phyloP scores from a whole-genome alignment of 2,329 filamentous ascomycete species.

The Colletotrichum camelliae region DNA sequence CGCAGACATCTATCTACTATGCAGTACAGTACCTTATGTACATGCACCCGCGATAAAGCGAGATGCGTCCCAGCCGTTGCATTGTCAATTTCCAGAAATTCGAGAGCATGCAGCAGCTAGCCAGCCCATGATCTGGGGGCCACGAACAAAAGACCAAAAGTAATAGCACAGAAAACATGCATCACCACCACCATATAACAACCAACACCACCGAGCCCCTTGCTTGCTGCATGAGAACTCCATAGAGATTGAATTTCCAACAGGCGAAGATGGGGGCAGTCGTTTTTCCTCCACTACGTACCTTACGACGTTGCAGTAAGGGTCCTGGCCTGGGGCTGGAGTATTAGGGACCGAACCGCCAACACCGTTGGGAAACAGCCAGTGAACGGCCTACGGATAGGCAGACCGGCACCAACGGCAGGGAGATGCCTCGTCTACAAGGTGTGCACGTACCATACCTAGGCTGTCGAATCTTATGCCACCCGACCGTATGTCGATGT shows the following conservation, averaged over 20 bases:
- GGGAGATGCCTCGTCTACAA: background rate
- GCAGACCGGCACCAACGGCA: background rate
- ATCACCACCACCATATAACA: background rate
- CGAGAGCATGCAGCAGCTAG: background rate
- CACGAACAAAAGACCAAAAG: background rate
- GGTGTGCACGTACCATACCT: background rate
- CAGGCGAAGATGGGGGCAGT: background rate
- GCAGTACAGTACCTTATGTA: background rate
- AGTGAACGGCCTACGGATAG: background rate
- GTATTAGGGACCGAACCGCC: background rate
- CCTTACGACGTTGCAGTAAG: background rate
- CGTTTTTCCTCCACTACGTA: background rate
- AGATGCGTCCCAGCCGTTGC: background rate
- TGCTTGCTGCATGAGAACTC: background rate
- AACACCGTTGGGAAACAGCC: background rate
- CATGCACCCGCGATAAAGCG: background rate
- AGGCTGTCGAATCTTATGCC: background rate
- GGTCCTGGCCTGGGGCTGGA: background rate
- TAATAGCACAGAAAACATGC: background rate
- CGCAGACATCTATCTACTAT: background rate
- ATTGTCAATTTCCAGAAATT: background rate
- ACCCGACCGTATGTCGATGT: background rate
- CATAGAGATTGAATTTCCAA: background rate
- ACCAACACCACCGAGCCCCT: background rate
- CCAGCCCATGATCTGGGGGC: background rate